phyloP scores from a whole-genome alignment of 2,329 filamentous ascomycete species.

The Mycocentrospora acerina region DNA sequence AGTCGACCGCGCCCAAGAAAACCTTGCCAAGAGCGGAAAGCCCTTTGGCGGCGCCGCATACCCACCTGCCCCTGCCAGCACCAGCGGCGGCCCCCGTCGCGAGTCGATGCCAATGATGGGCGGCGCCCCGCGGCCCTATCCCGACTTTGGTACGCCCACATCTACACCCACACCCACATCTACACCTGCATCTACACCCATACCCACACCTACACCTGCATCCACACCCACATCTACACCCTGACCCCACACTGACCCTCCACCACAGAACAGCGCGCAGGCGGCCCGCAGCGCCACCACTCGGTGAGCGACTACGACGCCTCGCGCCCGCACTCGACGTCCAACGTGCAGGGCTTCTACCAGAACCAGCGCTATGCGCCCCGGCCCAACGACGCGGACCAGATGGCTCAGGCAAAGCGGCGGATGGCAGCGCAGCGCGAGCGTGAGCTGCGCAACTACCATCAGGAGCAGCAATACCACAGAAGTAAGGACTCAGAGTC shows the following conservation, averaged over 20 bases:
- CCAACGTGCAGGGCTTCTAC: constrained; percentile 91
- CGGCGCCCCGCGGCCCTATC: constrained; percentile 53
- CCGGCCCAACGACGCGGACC: constrained; percentile 89
- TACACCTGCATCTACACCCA: too few relatives aligned
- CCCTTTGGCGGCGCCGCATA: constrained; percentile 60
- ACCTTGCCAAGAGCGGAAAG: constrained; percentile 95
- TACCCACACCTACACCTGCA: too few relatives aligned
- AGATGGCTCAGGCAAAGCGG: constrained; percentile 98
- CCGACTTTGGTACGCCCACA: constrained; percentile 58
- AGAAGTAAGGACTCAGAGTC: constrained; percentile 89
- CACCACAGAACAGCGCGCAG: constrained; percentile 65
- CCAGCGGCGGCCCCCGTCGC: constrained; percentile 65
- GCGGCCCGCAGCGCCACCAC: constrained; percentile 71
- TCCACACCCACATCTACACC: background rate
- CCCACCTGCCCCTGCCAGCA: constrained; percentile 16
- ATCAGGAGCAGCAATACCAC: constrained; percentile 99
- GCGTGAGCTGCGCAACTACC: constrained; percentile 98
- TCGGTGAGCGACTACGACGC: constrained; percentile 83
- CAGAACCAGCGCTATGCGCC: constrained; percentile 87
- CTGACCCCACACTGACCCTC: constrained; percentile 11
- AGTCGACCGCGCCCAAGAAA: constrained; percentile 93
- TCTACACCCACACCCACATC: too few relatives aligned
- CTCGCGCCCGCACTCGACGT: constrained; percentile 69
- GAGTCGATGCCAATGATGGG: constrained; percentile 73
- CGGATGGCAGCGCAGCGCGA: constrained; percentile 99